phyloP scores from a whole-genome alignment of 2,329 filamentous ascomycete genomes.

The Neoascochyta sp. region DNA sequence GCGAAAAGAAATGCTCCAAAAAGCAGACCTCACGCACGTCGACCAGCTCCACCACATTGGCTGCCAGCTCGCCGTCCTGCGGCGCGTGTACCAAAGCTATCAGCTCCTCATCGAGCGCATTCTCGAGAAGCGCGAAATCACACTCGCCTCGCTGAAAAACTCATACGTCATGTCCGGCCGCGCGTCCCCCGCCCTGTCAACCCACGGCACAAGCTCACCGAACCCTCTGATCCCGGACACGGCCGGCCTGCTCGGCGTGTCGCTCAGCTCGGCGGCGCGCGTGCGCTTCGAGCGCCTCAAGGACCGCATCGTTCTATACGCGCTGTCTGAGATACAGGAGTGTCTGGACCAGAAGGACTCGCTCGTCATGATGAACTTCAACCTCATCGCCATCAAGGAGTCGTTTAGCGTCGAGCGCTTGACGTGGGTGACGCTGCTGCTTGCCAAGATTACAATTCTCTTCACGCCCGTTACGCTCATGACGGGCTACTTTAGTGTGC shows the following conservation, averaged over 20 bases:
- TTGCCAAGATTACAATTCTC: slow-evolving; percentile 71
- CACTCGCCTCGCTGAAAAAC: slow-evolving; percentile 44
- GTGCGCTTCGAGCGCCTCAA: slow-evolving; percentile 58
- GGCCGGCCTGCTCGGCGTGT: slow-evolving; percentile 44
- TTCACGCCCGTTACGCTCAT: slow-evolving; percentile 73
- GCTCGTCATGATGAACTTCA: slow-evolving; percentile 71
- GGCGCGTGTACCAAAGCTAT: slow-evolving; percentile 60
- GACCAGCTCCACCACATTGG: slow-evolving; percentile 57
- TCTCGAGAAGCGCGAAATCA: slow-evolving; percentile 45
- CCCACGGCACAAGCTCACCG: slow-evolving; percentile 12
- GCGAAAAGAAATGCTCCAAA: slow-evolving; percentile 54
- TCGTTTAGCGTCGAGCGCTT: slow-evolving; percentile 68
- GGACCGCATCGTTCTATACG: slow-evolving; percentile 58
- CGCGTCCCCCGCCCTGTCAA: slow-evolving; percentile 29
- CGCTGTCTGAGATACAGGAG: slow-evolving; percentile 59
- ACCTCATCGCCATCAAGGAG: slow-evolving; percentile 71
- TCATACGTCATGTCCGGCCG: slow-evolving; percentile 38
- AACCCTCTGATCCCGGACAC: slow-evolving; percentile 30
- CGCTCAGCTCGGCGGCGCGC: slow-evolving; percentile 48
- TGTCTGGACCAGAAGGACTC: slow-evolving; percentile 67
- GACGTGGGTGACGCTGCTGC: slow-evolving; percentile 66
- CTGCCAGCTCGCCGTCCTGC: slow-evolving; percentile 57
- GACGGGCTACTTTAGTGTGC: slow-evolving; percentile 69
- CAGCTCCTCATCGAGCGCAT: slow-evolving; percentile 59
- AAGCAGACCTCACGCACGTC: slow-evolving; percentile 45